Conservation (phyloP, 495 filamentous ascomycete genomes). For the Cryomyces minteri region DNA sequence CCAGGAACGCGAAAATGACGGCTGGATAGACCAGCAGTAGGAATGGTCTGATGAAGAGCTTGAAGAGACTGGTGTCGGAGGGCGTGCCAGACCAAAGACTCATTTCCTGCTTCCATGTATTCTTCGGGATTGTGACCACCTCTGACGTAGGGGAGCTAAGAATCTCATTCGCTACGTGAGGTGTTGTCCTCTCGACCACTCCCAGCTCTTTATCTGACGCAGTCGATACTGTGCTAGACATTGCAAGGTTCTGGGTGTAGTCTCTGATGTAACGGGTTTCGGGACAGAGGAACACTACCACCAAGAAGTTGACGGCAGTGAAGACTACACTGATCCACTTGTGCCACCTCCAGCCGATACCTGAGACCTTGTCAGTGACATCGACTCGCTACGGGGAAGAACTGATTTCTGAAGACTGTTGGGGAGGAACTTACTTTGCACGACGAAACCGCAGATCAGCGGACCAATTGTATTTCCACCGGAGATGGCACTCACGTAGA, state of each 20-base stretch:
- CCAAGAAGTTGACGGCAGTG: constrained; percentile 14
- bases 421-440: constrained; percentile 2
- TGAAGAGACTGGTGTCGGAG: constrained; percentile 11
- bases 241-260: too few relatives aligned
- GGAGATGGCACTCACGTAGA: constrained; percentile 16
- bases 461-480: constrained; percentile 18
- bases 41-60: constrained; percentile 16
- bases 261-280: constrained; percentile 16
- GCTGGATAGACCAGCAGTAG: constrained; percentile 18
- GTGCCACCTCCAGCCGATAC: constrained; percentile 15
- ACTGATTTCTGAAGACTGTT: too few relatives aligned
- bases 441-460: constrained; percentile 17
- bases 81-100: constrained; percentile 14
- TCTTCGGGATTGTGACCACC: constrained; percentile 4
- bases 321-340: constrained; percentile 18
- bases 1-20: constrained; percentile 16
- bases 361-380: too few relatives aligned
- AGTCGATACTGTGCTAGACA: too few relatives aligned
- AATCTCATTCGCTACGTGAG: too few relatives aligned
- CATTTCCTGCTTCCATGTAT: constrained; percentile 13
- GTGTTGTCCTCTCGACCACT: too few relatives aligned
- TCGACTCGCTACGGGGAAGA: too few relatives aligned
- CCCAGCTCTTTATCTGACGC: too few relatives aligned
- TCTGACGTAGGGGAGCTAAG: not conserved
- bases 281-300: constrained; percentile 15